phyloP scores from a whole-genome alignment of 2,329 filamentous ascomycete genomes.

The Paraphaeosphaeria minitans region DNA sequence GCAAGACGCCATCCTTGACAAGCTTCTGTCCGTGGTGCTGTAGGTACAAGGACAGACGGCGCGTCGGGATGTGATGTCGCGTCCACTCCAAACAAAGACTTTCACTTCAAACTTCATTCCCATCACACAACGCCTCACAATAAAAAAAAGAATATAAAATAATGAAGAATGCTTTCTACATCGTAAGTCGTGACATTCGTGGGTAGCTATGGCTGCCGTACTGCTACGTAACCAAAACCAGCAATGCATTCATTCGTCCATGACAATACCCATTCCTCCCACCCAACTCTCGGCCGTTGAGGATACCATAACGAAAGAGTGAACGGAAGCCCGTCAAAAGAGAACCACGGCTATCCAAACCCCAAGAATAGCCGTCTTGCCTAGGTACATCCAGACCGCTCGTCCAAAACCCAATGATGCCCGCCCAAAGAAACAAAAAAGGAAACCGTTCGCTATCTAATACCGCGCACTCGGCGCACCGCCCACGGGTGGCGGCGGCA shows the following conservation, averaged over 20 bases:
- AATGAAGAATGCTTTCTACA: too few species aligned
- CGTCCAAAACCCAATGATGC: not conserved
- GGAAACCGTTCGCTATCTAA: slow-evolving; percentile 13
- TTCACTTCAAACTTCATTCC: too few species aligned
- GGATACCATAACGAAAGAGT: not conserved
- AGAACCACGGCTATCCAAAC: not conserved
- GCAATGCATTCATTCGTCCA: not conserved
- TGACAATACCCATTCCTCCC: not conserved
- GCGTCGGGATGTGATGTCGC: too few species aligned
- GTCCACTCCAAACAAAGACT: too few species aligned
- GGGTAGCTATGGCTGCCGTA: not conserved
- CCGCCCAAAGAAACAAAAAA: not conserved
- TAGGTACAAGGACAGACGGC: too few species aligned
- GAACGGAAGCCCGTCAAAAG: not conserved
- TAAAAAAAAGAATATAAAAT: too few species aligned
- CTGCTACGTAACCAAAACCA: not conserved
- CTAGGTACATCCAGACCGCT: not conserved
- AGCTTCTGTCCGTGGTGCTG: too few species aligned
- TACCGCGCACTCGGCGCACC: slow-evolving; percentile 35
- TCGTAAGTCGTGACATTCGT: not conserved
- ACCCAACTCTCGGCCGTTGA: not conserved
- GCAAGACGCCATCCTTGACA: too few species aligned
- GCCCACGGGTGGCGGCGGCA: slow-evolving; percentile 49
- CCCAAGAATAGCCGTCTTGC: not conserved
- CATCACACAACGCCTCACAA: too few species aligned